phyloP scores from a whole-genome alignment of 768 basidiomycete genomes.

The Podaxis sp. region DNA sequence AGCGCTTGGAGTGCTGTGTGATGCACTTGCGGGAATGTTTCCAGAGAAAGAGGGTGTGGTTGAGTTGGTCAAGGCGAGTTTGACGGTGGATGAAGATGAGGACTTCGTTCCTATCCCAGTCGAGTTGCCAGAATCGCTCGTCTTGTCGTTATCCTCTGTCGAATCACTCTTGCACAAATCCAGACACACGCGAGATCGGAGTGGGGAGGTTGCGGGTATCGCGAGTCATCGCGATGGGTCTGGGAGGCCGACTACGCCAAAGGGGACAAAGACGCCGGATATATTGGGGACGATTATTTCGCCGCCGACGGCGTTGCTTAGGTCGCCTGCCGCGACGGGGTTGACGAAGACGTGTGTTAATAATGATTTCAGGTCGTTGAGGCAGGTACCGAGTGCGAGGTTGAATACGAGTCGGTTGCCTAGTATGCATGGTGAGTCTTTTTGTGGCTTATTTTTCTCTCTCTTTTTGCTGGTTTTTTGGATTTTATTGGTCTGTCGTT shows the following conservation, averaged over 20 bases:
- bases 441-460: too few relatives aligned
- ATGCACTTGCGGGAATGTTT: slow-evolving; percentile 27
- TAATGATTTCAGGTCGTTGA: slow-evolving; percentile 79
- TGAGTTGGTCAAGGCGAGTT: slow-evolving; percentile 22
- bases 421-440: slow-evolving; percentile 67
- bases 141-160: slow-evolving; percentile 30
- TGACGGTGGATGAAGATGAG: slow-evolving; percentile 43
- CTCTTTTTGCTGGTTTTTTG: neutral
- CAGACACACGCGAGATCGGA: neutral
- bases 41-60: slow-evolving; percentile 22
- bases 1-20: slow-evolving; percentile 45
- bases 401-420: slow-evolving; percentile 86
- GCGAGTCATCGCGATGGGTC: neutral
- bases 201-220: neutral
- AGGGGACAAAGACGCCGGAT: slow-evolving; percentile 49
- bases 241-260: slow-evolving; percentile 52
- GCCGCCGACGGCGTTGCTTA: slow-evolving; percentile 65
- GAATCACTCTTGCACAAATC: neutral
- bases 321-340: slow-evolving; percentile 71
- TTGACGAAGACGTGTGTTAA: slow-evolving; percentile 79
- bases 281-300: slow-evolving; percentile 67
- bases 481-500: neutral
- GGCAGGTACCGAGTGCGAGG: slow-evolving; percentile 64
- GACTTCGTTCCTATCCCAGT: slow-evolving; percentile 26
- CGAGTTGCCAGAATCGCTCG: slow-evolving; percentile 36